Conservation (phyloP, 1,139 yeast species). For the Yamadazyma atmosphaerica region DNA sequence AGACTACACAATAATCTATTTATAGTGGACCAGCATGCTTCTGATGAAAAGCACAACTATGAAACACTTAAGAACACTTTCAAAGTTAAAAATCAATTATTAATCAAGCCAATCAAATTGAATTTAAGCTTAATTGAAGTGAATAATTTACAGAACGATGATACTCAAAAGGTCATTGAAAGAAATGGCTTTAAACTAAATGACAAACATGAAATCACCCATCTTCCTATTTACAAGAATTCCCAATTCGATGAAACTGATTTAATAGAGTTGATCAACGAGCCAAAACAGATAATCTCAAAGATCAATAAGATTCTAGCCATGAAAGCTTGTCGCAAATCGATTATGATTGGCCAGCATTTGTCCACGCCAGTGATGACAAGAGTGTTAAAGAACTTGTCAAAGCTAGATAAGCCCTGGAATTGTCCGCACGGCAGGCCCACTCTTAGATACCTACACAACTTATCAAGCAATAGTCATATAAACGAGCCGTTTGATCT, state of each 20-base stretch:
- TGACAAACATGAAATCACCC: constrained; percentile 38
- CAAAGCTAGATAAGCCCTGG: constrained; percentile 89
- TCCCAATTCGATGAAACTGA: constrained; percentile 67
- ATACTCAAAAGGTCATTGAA: constrained; percentile 55
- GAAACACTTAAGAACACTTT: constrained; percentile 65
- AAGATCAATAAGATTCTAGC: constrained; percentile 85
- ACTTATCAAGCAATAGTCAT: constrained; percentile 30
- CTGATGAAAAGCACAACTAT: constrained; percentile 91
- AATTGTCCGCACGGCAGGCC: constrained; percentile 99
- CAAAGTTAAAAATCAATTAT: constrained; percentile 52
- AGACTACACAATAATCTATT: constrained; percentile 60
- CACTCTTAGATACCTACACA: constrained; percentile 86
- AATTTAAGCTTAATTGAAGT: constrained; percentile 80
- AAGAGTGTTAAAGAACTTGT: constrained; percentile 63
- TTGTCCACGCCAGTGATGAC: constrained; percentile 61
- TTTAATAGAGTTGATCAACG: constrained; percentile 66
- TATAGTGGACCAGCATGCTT: constrained; percentile 95
- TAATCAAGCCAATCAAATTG: constrained; percentile 64
- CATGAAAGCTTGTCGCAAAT: constrained; percentile 90
- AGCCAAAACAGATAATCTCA: constrained; percentile 30
- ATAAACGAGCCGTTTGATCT: background rate
- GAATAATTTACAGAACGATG: constrained; percentile 51
- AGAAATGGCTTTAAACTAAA: constrained; percentile 71
- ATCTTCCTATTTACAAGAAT: constrained; percentile 75
- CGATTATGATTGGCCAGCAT: constrained; percentile 90